Conservation (phyloP, 108 stramenopile genomes). For the Aurantiochytrium sp. region DNA sequence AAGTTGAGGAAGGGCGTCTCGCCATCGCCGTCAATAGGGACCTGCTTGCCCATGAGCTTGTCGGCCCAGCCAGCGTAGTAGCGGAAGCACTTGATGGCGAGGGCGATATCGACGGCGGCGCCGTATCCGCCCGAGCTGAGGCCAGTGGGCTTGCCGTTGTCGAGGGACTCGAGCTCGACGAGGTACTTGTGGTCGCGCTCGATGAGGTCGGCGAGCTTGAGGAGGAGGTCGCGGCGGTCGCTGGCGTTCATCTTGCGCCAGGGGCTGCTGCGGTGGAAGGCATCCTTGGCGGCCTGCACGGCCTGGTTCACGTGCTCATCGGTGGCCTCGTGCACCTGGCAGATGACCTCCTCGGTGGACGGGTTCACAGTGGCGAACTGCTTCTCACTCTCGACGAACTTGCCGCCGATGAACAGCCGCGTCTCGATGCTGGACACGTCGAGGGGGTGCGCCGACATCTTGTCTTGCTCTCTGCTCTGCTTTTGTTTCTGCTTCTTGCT, state of each 20-base stretch:
- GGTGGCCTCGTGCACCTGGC: constrained; percentile 21
- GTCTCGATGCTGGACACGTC: not conserved
- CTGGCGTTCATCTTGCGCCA: constrained; percentile 21
- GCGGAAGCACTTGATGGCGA: constrained; percentile 41
- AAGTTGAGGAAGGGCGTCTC: not conserved
- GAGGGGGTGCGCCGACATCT: not conserved
- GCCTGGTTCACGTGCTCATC: constrained; percentile 24
- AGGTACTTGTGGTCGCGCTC: constrained; percentile 27
- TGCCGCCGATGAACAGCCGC: constrained; percentile 24
- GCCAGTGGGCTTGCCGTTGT: constrained; percentile 54
- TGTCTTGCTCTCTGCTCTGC: not conserved
- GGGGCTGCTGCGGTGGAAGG: constrained; percentile 13
- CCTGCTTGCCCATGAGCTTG: constrained; percentile 38
- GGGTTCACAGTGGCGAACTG: constrained; percentile 22
- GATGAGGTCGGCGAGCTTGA: constrained; percentile 29
- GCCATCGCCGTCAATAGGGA: constrained; percentile 21
- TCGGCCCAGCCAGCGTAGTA: constrained; percentile 58
- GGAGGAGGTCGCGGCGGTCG: not conserved
- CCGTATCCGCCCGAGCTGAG: constrained; percentile 25
- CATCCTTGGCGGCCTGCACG: constrained; percentile 22
- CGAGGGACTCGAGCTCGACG: constrained; percentile 44
- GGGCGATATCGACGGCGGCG: constrained; percentile 34
- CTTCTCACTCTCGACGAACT: constrained; percentile 15
- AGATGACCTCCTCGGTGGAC: constrained; percentile 18
- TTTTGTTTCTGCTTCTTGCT: not conserved